Percentiles rank a stretch among this genome's conserved stretches.
phyloP scores from a whole-genome alignment of 495 filamentous ascomycete species.

The Endocarpon pusillum region DNA sequence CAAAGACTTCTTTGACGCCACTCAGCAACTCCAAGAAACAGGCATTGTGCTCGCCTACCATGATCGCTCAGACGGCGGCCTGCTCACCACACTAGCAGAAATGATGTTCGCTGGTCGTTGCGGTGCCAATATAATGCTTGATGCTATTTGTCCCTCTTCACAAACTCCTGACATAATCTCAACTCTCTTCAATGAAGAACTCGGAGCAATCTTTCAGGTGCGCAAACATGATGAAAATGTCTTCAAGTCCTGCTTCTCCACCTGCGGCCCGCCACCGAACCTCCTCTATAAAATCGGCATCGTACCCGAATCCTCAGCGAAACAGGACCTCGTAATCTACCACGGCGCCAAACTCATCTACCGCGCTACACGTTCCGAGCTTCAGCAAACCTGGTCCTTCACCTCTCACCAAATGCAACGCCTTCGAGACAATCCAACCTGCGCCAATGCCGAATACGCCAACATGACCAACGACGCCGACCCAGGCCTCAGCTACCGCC shows the following conservation, averaged over 20 bases:
- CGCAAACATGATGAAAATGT: conserved; percentile 64
- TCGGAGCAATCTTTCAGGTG: conserved; percentile 95
- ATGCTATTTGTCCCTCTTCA: conserved; percentile 39
- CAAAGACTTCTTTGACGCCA: conserved; percentile 83
- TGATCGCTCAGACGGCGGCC: conserved; percentile 81
- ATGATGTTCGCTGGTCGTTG: conserved; percentile 98
- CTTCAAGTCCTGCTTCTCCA: conserved; percentile 83
- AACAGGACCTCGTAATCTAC: conserved; percentile 63
- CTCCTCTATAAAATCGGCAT: conserved; percentile 70
- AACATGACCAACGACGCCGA: conserved; percentile 59
- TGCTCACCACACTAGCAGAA: conserved; percentile 81
- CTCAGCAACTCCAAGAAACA: conserved; percentile 68
- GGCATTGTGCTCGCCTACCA: conserved; percentile 89
- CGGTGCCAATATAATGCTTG: conserved; percentile 71
- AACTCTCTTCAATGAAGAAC: conserved; percentile 84
- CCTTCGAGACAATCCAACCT: conserved; percentile 72
- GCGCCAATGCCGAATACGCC: conserved; percentile 71
- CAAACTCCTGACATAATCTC: conserved; percentile 48
- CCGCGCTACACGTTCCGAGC: conserved; percentile 44
- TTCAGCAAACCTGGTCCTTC: conserved; percentile 77
- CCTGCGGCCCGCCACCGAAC: conserved; percentile 67
- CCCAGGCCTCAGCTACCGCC: conserved; percentile 71
- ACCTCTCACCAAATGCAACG: conserved; percentile 88
- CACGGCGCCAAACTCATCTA: conserved; percentile 51
- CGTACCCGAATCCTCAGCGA: conserved; percentile 45